Base-by-base conservation (phyloP, 768 basidiomycete genomes). In the Lentinula raphanica region DNA sequence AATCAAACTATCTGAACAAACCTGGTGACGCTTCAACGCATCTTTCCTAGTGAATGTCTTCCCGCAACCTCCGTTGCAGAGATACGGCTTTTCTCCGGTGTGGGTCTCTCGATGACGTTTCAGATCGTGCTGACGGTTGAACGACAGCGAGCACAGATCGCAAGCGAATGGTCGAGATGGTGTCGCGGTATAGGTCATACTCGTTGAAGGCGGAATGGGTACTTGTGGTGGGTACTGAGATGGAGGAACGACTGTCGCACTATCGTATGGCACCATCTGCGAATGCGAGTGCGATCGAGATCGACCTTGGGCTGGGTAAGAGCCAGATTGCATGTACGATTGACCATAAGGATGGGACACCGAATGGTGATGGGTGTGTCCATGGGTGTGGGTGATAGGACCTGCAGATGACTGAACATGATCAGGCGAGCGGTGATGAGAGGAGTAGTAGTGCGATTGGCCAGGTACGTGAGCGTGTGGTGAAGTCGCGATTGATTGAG, bases 31-130 rank as follows among this genome's bases (percentile, higher is more conserved):
- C 73, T 92, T 92, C 66, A 92, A 72, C 15, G 90, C 90, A 67
- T 92, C 90, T 72, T 92, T 91, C 62, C 90, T 81, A 49, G 90
- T 92, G 67, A 92, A 92, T 2, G 90, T 91, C 76, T 92, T 92
- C 49, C 88, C 89, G 59, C 90, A 92, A 44, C 87, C 87, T 12
- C 88, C 89, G 64, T 91, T 91, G 71, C 90, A 92, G 17, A 84
- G 70, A 72, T 84, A 92, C 8, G 90, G 90, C 68, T 91, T 92
- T 70, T 92, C 90, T 36, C 90, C 90, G 5, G 87, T 87, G 72
- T 92, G 90, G 25, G 88, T 92, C 64, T 92, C 89, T 62, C 87
- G 78, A 72, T 93, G 90, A 35, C 90, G 81, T 68, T 92, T 92
- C 67, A 92, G 70, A 69, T 93, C 90, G 67, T 93, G 90, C 68